Evolutionary conservation across 169 alveolate genomes (phyloP).

Genomic region (Amoebophrya sp.): DNA sequence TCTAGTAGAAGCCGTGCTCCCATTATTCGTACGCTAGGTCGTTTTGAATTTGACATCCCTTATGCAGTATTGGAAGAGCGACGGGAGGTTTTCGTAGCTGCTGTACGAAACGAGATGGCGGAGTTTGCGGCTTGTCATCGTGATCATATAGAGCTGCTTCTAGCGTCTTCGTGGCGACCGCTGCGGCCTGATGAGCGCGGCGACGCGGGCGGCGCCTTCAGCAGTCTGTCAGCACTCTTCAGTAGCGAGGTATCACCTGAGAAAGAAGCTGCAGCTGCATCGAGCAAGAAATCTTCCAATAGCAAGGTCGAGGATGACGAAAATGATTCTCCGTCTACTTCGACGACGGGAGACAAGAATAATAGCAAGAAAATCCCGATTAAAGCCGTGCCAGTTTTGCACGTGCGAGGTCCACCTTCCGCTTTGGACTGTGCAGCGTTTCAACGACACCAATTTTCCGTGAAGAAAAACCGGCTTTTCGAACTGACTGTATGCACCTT

Average conservation of each 20-base stretch:
- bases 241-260: too few relatives aligned
- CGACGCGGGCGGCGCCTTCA: too few relatives aligned
- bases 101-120: not conserved
- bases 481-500: not conserved
- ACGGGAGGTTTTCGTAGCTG: not conserved
- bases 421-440: not conserved
- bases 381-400: not conserved
- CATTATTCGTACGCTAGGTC: slow-evolving; percentile 13
- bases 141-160: not conserved
- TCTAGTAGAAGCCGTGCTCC: too few relatives aligned
- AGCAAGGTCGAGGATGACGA: not conserved
- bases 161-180: not conserved
- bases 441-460: not conserved
- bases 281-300: not conserved
- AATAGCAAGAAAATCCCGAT: not conserved
- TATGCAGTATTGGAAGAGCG: not conserved
- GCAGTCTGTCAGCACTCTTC: too few relatives aligned
- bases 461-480: slow-evolving; percentile 12
- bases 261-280: too few relatives aligned
- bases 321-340: too few relatives aligned
- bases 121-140: slow-evolving; percentile 3
- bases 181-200: not conserved
- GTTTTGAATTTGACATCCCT: not conserved
- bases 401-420: not conserved
- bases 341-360: too few relatives aligned